Percentiles rank a stretch among this genome's conserved stretches.
These are phyloP conservation scores for Penicillium pulvis DNA, from an alignment of 495 filamentous ascomycete genomes.

Conservation along the genomic window DNA sequence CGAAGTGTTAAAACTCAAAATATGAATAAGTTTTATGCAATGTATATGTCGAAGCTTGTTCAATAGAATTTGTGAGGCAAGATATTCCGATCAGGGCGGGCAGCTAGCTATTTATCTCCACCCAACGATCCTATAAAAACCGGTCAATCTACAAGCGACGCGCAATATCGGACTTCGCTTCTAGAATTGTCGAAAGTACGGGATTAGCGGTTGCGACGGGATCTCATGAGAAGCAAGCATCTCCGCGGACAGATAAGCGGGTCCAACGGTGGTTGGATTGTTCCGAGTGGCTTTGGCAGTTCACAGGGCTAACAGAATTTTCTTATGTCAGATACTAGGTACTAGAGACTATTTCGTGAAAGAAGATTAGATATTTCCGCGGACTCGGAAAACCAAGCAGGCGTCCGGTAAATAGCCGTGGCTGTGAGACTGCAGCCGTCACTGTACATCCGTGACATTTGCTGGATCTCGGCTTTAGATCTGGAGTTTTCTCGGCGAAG, in stretches of 20 bases:
- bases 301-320: neutral
- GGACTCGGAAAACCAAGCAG: neutral
- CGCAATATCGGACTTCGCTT: neutral
- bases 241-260: conserved; percentile 24
- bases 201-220: conserved; percentile 12
- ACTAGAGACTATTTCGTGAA: neutral
- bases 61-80: too few species aligned
- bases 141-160: conserved; percentile 1
- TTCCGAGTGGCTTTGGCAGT: too few species aligned
- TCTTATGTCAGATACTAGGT: neutral
- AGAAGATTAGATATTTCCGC: neutral
- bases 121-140: neutral
- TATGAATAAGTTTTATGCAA: too few species aligned
- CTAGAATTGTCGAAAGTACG: conserved; percentile 13
- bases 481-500: conserved; percentile 17
- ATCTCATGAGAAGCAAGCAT: conserved; percentile 11
- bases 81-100: neutral
- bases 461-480: neutral
- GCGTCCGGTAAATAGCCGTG: neutral
- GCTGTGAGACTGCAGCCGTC: neutral
- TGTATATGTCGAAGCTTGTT: too few species aligned
- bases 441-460: neutral
- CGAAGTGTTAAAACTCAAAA: neutral
- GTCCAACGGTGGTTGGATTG: neutral
- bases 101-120: conserved; percentile 11